Conservation (phyloP, 2,329 filamentous ascomycete species). For the Fusarium armeniacum region DNA sequence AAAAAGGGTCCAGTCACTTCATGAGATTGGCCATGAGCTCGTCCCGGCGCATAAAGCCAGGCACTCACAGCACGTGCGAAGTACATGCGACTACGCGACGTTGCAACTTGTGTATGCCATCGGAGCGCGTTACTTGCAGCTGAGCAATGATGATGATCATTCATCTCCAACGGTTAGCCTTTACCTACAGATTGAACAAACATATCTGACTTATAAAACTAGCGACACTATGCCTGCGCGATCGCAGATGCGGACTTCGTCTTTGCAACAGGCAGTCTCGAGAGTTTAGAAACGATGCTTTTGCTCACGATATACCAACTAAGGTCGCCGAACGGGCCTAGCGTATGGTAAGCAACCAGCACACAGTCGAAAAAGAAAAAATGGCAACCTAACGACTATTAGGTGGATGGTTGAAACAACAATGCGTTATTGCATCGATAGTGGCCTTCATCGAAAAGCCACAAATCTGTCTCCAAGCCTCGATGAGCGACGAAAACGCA, state of each 20-base stretch:
- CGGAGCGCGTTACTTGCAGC: conserved; percentile 10
- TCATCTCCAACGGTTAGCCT: conserved; percentile 3
- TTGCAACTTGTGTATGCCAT: conserved; percentile 15
- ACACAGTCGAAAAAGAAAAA: fast-evolving
- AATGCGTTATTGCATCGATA: conserved; percentile 4
- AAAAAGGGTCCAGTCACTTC: neutral
- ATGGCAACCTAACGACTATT: fast-evolving
- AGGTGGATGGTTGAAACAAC: conserved; percentile 18
- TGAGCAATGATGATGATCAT: conserved; percentile 5
- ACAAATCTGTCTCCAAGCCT: neutral
- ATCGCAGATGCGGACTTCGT: conserved; percentile 2
- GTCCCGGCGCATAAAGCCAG: neutral
- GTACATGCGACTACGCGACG: neutral
- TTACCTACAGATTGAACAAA: fast-evolving
- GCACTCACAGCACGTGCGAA: fast-evolving
- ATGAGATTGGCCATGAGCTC: neutral
- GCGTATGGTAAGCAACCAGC: neutral
- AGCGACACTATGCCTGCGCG: conserved; percentile 1
- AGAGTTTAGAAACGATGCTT: conserved; percentile 18
- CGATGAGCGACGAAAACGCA: neutral
- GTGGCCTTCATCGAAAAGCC: conserved; percentile 4
- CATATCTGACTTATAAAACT: neutral
- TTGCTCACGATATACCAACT: conserved; percentile 16
- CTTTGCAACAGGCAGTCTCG: neutral
- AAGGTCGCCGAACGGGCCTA: neutral